These are phyloP conservation scores for Circinella minor DNA, from an alignment of 371 early-diverging fungal species.

Conservation along the genomic window DNA sequence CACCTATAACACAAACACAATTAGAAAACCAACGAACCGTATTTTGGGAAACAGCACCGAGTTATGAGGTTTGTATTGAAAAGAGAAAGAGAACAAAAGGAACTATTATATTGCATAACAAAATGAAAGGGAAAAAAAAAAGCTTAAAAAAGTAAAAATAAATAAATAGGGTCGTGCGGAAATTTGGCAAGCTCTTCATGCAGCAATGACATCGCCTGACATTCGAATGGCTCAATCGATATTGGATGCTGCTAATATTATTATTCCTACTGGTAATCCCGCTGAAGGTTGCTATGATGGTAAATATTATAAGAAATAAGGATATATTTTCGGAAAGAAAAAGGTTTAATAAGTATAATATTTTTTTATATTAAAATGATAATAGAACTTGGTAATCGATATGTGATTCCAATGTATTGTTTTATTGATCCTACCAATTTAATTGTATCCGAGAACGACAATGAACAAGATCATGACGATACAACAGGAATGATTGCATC, in stretches of 20 bases:
- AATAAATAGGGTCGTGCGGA: conserved; percentile 60
- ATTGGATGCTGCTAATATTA: conserved; percentile 65
- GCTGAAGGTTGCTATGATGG: conserved; percentile 77
- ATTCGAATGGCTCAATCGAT: conserved; percentile 62
- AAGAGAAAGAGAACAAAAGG: not conserved
- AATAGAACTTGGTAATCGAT: conserved; percentile 67
- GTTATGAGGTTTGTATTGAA: conserved; percentile 56
- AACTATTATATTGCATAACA: not conserved
- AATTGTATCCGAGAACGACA: conserved; percentile 17
- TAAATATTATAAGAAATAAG: conserved; percentile 1
- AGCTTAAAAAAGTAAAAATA: too few relatives aligned
- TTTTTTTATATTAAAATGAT: too few relatives aligned
- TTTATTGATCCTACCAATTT: conserved; percentile 67
- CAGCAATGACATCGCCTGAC: conserved; percentile 52
- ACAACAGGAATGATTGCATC: conserved; percentile 9
- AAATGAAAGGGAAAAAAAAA: too few relatives aligned
- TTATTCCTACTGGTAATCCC: conserved; percentile 71
- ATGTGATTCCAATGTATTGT: conserved; percentile 70
- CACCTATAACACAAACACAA: conserved; percentile 47
- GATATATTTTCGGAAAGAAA: not conserved
- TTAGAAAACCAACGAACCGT: conserved; percentile 57
- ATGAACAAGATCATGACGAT: conserved; percentile 7
- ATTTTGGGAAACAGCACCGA: conserved; percentile 82
- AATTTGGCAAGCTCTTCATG: conserved; percentile 75
- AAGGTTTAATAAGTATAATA: not conserved